Conservation (phyloP, 2,329 filamentous ascomycete genomes). For the Nannizzia gypsea region DNA sequence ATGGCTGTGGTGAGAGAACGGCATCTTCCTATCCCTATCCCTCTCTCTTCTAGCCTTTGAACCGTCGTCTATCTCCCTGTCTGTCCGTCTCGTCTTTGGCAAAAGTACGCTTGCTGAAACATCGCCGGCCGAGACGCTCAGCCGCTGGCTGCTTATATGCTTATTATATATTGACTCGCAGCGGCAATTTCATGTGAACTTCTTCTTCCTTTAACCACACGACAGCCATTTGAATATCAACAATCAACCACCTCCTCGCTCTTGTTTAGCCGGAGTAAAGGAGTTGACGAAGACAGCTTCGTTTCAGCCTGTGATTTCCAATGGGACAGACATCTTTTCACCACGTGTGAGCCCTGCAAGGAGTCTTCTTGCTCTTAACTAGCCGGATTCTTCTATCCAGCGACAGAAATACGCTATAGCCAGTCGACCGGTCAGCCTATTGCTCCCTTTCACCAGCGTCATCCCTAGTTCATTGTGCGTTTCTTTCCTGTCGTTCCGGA, state of each 20-base stretch:
- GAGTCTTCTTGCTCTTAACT: conserved; percentile 9
- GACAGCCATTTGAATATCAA: background rate
- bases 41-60: background rate
- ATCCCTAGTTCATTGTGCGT: background rate
- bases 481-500: background rate
- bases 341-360: background rate
- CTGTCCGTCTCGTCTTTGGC: background rate
- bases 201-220: too few species aligned
- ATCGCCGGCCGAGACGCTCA: background rate
- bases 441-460: background rate
- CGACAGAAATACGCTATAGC: too few species aligned
- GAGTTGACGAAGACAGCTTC: background rate
- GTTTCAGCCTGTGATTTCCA: background rate
- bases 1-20: conserved; percentile 95
- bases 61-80: too few species aligned
- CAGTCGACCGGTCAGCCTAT: background rate
- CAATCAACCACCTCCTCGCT: background rate
- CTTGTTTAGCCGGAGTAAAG: too few species aligned
- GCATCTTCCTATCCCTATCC: conserved; percentile 47
- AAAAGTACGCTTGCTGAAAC: background rate
- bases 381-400: too few species aligned
- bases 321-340: background rate
- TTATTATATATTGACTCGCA: background rate
- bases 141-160: background rate
- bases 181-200: background rate